Conservation (phyloP, 371 early-diverging fungal genomes). For the Mortierella sp. region DNA sequence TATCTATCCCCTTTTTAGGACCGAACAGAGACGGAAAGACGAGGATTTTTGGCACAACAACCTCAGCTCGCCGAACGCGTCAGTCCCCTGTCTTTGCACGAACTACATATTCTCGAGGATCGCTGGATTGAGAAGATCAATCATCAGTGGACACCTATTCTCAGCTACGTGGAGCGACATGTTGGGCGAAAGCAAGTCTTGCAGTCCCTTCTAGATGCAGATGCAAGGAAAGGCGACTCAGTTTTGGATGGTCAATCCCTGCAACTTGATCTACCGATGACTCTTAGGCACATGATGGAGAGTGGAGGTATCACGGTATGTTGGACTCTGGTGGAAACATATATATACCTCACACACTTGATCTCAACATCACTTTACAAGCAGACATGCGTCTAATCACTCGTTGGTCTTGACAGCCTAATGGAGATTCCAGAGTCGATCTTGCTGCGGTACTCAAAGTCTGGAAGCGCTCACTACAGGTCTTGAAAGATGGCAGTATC, state of each 20-base stretch:
- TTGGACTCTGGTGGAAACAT: no score
- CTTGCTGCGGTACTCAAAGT: slow-evolving; percentile 6
- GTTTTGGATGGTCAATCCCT: slow-evolving; percentile 1
- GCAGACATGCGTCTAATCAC: no score
- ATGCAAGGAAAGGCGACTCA: slow-evolving; percentile 10
- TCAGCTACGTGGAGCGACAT: slow-evolving; percentile 20
- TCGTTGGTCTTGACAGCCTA: neutral
- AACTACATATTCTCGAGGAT: slow-evolving; percentile 21
- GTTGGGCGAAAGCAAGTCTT: slow-evolving; percentile 22
- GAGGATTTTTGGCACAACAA: slow-evolving; percentile 10
- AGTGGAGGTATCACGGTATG: slow-evolving; percentile 3
- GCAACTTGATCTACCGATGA: slow-evolving; percentile 4
- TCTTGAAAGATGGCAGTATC: neutral
- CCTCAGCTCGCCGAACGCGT: slow-evolving; percentile 9
- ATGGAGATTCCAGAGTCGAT: slow-evolving; percentile 7
- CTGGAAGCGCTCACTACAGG: slow-evolving; percentile 26
- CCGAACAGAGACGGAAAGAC: slow-evolving; percentile 18
- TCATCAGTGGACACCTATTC: slow-evolving; percentile 29
- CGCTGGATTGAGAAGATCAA: slow-evolving; percentile 28
- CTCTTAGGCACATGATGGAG: slow-evolving; percentile 8
- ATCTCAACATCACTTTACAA: no score
- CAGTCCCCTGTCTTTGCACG: slow-evolving; percentile 5
- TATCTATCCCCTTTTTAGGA: slow-evolving; percentile 5
- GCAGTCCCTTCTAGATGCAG: slow-evolving; percentile 13
- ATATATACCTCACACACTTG: no score